Base-by-base conservation (phyloP, 2,329 filamentous ascomycete genomes). In the Coniochaeta sp. region DNA sequence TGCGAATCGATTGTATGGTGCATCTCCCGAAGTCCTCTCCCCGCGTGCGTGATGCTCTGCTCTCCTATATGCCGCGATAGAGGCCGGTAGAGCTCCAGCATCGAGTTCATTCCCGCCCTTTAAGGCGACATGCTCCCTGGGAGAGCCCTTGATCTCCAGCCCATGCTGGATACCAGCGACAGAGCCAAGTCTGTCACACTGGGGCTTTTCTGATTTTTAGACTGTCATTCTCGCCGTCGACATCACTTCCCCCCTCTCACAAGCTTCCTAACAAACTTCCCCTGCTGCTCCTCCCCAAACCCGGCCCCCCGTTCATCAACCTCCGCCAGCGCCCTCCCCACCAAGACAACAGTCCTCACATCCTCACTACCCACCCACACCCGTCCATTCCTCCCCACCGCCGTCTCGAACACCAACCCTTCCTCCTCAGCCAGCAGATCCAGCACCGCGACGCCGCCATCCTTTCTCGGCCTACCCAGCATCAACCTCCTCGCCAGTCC, bases 381-480 rank as follows among this genome's bases (percentile, higher is more conserved):
- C 66, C 83, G 86, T 35, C 94, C 94, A 67, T 99, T 99, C 63
- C 90, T 82, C 16, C 94, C 94, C 8, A 96, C 88, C 0, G 92
- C 92, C 54, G 95, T 88, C 74, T 99, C 94, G 66, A 97, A 99
- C 18, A 87, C 84, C 13, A 96, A 70, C 51, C 89, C 92, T 53
- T 85, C 84, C 3, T 65, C 67, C 3, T 86, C 91, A 7, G 38
- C 50, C 13, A 97, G 71, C 63, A 90, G 87, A 56, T 95, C 89
- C 52, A 97, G 69, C 24, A 96, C 78, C 3, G 83, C 79, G 7
- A 96, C 68, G 20, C 80, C 81, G 14, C 85, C 86, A 50, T 80
- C 76, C 49, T 81, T 77, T 13, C 74, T 75, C 38, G 78, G 77
- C 60, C 79, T 81, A 49, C 80, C 76, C 71, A 82, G 78, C 69